Base-by-base conservation (phyloP, 176 grass and related monocot genomes). In the Carex pumila region DNA sequence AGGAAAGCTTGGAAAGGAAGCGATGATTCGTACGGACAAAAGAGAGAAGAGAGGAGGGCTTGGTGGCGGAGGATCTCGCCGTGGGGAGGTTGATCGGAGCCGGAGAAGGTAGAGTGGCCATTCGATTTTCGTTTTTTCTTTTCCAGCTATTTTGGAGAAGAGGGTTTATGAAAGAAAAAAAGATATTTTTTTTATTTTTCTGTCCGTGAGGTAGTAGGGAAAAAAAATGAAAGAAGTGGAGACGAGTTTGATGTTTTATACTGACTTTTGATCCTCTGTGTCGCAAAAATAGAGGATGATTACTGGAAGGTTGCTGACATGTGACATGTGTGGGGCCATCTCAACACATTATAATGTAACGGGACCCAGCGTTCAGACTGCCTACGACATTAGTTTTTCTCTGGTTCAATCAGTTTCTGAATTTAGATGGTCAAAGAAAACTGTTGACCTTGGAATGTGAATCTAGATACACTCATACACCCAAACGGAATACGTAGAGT, bases 71-170 rank as follows among this genome's bases (percentile, higher is more conserved):
- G 56, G 90, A 37, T 32, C 68, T 45, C 1, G 83, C 13, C 65
- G 75, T 21, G 34, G 86, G 12, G 0, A 81, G 82, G 3, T 84
- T 52, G 31, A 58, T 83, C 45, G 85, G 85, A 3, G 49, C 32
- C 57, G 87, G 90, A 39, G 86, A 85, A 71, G 90, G 86, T 75
- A 90, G 7, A 29, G 79, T 69, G 34, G 90, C 93, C 92, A 94
- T 94, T 85, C 55, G 55, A 31, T 64, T 79, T 82, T 86, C 37
- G 2, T 52, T 21, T 66, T 70, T 49, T 17, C 12, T 21, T 63
- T 74, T 78, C 72, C 29, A 45, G 82, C 25, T 32, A 58, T 11
- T 12, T 22, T 43, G 37, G 79, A 47, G 21, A 12, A 9, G 52
- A 62, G 56, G 67, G 54, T 73, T 70, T 84, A 73, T 49, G 83